Conservation (phyloP, 1,284 basidiomycete genomes). For the Ustilago shanxiensis region DNA sequence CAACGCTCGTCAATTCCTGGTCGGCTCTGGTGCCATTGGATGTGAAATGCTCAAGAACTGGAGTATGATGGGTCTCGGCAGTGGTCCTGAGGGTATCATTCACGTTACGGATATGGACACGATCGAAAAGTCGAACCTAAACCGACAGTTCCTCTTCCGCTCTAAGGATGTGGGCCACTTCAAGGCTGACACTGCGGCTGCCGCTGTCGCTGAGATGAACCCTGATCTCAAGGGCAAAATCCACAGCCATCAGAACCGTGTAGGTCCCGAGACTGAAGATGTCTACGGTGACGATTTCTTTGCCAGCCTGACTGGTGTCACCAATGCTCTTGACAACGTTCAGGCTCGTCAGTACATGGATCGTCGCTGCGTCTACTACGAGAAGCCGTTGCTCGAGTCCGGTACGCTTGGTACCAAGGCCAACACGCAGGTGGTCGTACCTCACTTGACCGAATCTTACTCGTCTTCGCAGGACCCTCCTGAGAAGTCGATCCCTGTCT, state of each 20-base stretch:
- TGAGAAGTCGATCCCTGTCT: constrained; percentile 96
- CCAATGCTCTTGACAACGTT: constrained; percentile 99
- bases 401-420: constrained; percentile 99
- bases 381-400: constrained; percentile 95
- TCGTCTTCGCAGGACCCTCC: constrained; percentile 98
- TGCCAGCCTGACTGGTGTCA: constrained; percentile 88
- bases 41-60: constrained; percentile 99
- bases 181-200: constrained; percentile 94
- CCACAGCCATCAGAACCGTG: constrained; percentile 89
- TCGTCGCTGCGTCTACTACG: constrained; percentile 95
- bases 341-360: constrained; percentile 98
- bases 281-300: constrained; percentile 91
- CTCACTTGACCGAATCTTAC: constrained; percentile 96
- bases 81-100: constrained; percentile 84
- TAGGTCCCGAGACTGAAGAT: constrained; percentile 91
- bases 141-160: constrained; percentile 98
- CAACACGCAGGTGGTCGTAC: constrained; percentile 96
- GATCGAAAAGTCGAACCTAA: constrained; percentile 99
- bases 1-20: constrained; percentile 93
- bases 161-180: constrained; percentile 97
- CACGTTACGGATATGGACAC: constrained; percentile 98
- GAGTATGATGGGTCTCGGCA: constrained; percentile 97
- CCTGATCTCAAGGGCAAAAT: constrained; percentile 91
- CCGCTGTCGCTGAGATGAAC: constrained; percentile 96
- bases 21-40: constrained; percentile 97